Evolutionary conservation across 371 early-diverging fungal genomes (phyloP).

Genomic region (Gilbertella persicaria): DNA sequence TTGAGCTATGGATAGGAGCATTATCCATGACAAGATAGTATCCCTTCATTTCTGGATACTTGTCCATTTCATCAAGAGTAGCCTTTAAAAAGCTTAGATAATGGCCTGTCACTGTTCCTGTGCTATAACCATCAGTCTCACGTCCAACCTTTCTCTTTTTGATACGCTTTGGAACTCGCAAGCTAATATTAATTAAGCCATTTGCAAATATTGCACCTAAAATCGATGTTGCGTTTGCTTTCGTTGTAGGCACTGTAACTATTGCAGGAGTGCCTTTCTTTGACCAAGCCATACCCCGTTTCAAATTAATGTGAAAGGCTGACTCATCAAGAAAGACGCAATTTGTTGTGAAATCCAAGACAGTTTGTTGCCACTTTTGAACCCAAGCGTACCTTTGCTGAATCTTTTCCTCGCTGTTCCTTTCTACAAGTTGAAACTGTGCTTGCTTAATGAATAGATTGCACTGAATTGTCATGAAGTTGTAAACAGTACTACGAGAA

Average conservation of each 20-base stretch:
- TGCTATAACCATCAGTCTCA: constrained; percentile 4
- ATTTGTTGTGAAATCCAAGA: constrained; percentile 8
- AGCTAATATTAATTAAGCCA: background rate
- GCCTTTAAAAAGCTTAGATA: constrained; percentile 14
- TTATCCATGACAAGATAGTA: constrained; percentile 13
- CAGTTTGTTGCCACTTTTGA: constrained; percentile 20
- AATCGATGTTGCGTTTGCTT: constrained; percentile 13
- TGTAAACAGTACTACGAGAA: constrained; percentile 13
- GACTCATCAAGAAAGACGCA: constrained; percentile 17
- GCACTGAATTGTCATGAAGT: constrained; percentile 23
- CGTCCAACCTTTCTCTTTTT: constrained; percentile 11
- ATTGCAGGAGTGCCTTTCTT: constrained; percentile 1
- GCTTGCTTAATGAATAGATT: constrained; percentile 21
- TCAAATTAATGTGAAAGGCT: constrained; percentile 14
- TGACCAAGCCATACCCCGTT: constrained; percentile 10
- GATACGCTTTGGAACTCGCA: constrained; percentile 11
- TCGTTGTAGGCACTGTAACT: constrained; percentile 2
- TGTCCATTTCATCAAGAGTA: constrained; percentile 5
- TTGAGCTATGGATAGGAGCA: constrained; percentile 5
- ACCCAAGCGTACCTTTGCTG: constrained; percentile 16
- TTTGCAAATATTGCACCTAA: constrained; percentile 11
- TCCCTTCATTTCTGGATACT: constrained; percentile 3
- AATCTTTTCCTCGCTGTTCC: constrained; percentile 8
- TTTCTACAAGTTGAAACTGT: constrained; percentile 15
- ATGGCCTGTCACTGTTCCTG: constrained; percentile 9